These are phyloP conservation scores for Picea mariana DNA, from an alignment of 83 land plant genomes.

Conservation along the genomic window DNA sequence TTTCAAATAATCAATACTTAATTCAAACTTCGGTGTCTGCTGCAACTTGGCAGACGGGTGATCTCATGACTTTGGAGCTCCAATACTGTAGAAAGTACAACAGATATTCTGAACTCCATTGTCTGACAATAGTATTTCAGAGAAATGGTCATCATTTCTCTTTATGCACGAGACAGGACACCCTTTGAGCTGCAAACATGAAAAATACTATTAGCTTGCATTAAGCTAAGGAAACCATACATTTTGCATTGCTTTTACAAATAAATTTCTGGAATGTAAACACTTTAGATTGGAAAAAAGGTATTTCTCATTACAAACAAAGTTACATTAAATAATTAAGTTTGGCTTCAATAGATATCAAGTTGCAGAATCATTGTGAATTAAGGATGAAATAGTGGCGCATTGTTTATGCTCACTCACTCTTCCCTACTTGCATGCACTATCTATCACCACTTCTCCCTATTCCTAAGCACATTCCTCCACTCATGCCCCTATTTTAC, in stretches of 20 bases:
- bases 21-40: not conserved
- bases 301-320: not conserved
- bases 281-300: not conserved
- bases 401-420: too few relatives aligned
- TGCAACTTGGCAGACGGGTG: not conserved
- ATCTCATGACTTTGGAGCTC: too few relatives aligned
- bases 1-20: not conserved
- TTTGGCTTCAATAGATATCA: not conserved
- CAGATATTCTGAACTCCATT: not conserved
- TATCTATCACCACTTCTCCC: too few relatives aligned
- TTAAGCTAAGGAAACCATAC: not conserved
- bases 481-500: too few relatives aligned
- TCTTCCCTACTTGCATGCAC: too few relatives aligned
- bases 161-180: constrained; percentile 7
- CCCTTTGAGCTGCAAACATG: constrained; percentile 16
- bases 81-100: too few relatives aligned
- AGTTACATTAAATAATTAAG: not conserved
- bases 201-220: constrained; percentile 4
- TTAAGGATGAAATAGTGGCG: too few relatives aligned
- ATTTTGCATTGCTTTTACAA: not conserved
- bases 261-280: not conserved
- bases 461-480: too few relatives aligned
- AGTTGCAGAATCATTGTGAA: not conserved
- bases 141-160: not conserved
- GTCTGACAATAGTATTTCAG: not conserved